Evolutionary conservation across 179 eudicot species (phyloP), one percentile per base, ranked within the genome.

Genomic region (Actinidia chinensis): DNA sequence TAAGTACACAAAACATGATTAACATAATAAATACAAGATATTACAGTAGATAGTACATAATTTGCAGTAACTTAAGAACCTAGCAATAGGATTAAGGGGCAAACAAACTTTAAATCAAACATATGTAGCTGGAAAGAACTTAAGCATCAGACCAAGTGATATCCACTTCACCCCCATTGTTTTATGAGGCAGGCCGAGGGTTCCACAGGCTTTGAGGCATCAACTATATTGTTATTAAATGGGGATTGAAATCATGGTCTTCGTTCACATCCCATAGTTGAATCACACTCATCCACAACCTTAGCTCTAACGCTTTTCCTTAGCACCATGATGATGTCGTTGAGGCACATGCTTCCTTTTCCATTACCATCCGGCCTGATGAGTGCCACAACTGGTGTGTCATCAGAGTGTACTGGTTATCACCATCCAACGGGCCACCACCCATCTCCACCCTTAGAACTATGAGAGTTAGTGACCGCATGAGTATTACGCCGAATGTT

Each of bases 201-300:
- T 80, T 17, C 60, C 28, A 85, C 90, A 10, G 85, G 83, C 68
- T 75, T 65, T 10, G 86, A 84, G 28, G 74, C 89, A 69, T 84
- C 89, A 17, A 88, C 86, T 15, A 82, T 46, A 44, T 89, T 83
- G 14, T 77, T 43, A 48, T 71, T 50, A 9, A 88, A 84, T 0
- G 87, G 90, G 0, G 78, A 78, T 79, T 82, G 85, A 42, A 88
- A 10, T 82, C 89, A 60, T 88, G 91, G 58, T 64, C 76, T 6
- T 68, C 68, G 51, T n/a, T 83, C 82, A 10, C 88, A 85, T 40
- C 84, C 85, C 69, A 25, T 54, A 4, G 79, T 56, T 0, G 90
- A 85, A 69, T 87, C 83, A 76, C 85, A 83, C 76, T 87, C 80
- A 10, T 85, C 87, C 17, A 87, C 88, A 52, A 82, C 88, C 79